These are phyloP conservation scores for Hypocreales sp. DNA, from an alignment of 2,329 filamentous ascomycete species.

Conservation along the genomic window DNA sequence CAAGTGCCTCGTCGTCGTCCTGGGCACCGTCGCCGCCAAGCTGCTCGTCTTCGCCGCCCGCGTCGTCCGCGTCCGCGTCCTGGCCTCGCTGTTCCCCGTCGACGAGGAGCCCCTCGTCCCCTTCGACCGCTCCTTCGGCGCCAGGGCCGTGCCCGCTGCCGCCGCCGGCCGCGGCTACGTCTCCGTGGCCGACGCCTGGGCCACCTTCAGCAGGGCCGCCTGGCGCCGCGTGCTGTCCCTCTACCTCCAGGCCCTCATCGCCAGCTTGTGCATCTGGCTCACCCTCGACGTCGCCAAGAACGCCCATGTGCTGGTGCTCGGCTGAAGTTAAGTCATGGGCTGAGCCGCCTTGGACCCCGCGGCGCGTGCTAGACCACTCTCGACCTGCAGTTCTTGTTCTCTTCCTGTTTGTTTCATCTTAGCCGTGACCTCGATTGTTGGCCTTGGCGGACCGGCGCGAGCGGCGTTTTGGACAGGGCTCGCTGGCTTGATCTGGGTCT, in stretches of 20 bases:
- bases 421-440: no score
- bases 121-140: conserved; percentile 76
- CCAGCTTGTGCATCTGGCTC: no score
- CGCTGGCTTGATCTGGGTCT: no score
- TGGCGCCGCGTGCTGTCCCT: conserved; percentile 61
- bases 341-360: no score
- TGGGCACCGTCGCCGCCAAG: conserved; percentile 35
- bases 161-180: conserved; percentile 59
- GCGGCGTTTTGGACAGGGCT: no score
- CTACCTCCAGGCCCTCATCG: conserved; percentile 49
- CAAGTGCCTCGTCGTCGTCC: conserved; percentile 26
- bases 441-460: no score
- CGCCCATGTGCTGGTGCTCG: no score
- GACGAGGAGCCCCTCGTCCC: conserved; percentile 73
- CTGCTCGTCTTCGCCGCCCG: conserved; percentile 60
- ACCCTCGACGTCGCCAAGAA: no score
- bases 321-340: no score
- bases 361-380: no score
- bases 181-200: conserved; percentile 63
- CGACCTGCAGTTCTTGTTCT: no score
- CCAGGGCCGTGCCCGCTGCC: conserved; percentile 58
- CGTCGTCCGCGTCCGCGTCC: conserved; percentile 66
- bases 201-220: conserved; percentile 56
- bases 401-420: no score
- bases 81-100: conserved; percentile 72